Base-by-base conservation (phyloP, 495 filamentous ascomycete species). In the Tetracladium marchalianum region DNA sequence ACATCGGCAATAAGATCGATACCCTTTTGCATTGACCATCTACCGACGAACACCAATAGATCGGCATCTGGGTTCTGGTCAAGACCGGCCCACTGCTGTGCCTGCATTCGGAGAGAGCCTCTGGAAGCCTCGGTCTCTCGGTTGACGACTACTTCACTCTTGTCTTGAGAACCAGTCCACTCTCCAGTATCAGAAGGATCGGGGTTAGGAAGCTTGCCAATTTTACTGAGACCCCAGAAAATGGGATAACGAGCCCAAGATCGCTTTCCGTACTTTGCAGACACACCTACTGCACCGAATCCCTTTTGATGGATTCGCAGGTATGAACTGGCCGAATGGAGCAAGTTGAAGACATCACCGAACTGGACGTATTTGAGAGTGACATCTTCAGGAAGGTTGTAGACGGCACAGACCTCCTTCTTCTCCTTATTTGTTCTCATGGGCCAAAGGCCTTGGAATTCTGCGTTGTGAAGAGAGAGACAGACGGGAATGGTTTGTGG, bases 21-120 rank as follows among this genome's bases (percentile, higher is more conserved):
- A 27, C 84, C 84, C 57, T 87, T 88, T 55, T 88, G 84, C 69
- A 81, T 77, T 5, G 78, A 83, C 84, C 84, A 88, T 39, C 84
- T 75, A 35, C 84, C 84, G 35, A 88, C 84, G 52, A 88, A 88
- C 10, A 87, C 84, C 49, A 87, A 72, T 17, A 88, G 68, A 49
- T 88, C 84, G 3, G 84, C 84, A 32, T 76, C 66, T 8, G 82
- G 72, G 44, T 80, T 75, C 43, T 77, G 70, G 1, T 83, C 65
- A 0, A 88, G 67, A 6, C 78, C 78, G 24, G 84, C 84, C 84
- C 84, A 88, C 62, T 85, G 77, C 54, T 88, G 84, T 5, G 84
- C 84, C 52, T 87, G 82, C 5, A 72, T 69, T 37, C 77, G 76
- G 17, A 84, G 63, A 5, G 73, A 73, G 1, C 61, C 70, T 51